Evolutionary conservation across 805 yeast species (phyloP).

Genomic region (Blastobotrys muscicola): DNA sequence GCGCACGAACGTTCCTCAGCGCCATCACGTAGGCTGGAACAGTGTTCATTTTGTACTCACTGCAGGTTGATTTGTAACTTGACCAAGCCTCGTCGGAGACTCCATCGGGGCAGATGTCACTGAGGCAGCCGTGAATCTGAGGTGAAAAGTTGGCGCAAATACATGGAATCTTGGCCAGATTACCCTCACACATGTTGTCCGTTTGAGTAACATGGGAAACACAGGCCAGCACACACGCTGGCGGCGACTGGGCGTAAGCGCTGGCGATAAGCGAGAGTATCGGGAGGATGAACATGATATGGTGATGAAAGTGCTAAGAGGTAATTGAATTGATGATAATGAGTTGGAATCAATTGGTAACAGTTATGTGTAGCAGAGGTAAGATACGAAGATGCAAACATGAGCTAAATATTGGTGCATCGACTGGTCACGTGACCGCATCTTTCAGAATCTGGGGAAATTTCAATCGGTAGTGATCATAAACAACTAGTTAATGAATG

Average conservation of each 20-base stretch:
- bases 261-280: constrained; percentile 8
- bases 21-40: constrained; percentile 4
- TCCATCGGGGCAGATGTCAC: constrained; percentile 53
- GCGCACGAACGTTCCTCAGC: constrained; percentile 7
- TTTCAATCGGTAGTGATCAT: too few species aligned
- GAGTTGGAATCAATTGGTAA: too few species aligned
- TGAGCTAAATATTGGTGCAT: too few species aligned
- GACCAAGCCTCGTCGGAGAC: constrained; percentile 44
- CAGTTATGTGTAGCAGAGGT: too few species aligned
- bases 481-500: too few species aligned
- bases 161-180: constrained; percentile 58
- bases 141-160: constrained; percentile 49
- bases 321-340: too few species aligned
- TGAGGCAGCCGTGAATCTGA: constrained; percentile 53
- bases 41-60: constrained; percentile 8
- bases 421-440: too few species aligned
- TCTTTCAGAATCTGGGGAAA: too few species aligned
- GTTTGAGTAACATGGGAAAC: constrained; percentile 50
- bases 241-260: constrained; percentile 40
- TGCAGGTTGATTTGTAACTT: constrained; percentile 37
- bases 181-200: constrained; percentile 34
- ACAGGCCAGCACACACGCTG: constrained; percentile 88
- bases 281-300: constrained; percentile 34
- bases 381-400: too few species aligned
- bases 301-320: too few species aligned